Evolutionary conservation across 768 basidiomycete genomes (phyloP).

Genomic region (Rhizopogon rudus): DNA sequence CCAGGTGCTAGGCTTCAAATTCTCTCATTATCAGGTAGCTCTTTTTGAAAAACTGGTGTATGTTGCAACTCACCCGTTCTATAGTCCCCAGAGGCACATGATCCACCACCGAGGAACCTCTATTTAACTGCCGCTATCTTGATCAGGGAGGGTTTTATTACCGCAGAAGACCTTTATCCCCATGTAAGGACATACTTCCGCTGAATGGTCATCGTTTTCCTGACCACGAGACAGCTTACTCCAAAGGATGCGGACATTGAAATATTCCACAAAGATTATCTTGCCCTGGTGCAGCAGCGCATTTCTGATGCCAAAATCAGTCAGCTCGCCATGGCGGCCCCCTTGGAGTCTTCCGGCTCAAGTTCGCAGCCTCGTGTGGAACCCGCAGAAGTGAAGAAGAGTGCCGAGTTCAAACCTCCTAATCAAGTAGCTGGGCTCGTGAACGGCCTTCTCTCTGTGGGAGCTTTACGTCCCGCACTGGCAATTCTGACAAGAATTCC

Average conservation of each 20-base stretch:
- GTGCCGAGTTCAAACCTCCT: constrained; percentile 34
- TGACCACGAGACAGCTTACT: constrained; percentile 44
- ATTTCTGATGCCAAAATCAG: constrained; percentile 67
- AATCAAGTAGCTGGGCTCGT: constrained; percentile 84
- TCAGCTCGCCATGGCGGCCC: constrained; percentile 81
- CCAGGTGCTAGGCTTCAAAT: constrained; percentile 98
- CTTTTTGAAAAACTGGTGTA: background rate
- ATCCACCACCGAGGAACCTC: constrained; percentile 64
- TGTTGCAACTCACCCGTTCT: background rate
- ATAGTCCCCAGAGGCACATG: constrained; percentile 55
- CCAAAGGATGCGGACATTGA: constrained; percentile 79
- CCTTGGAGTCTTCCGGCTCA: constrained; percentile 53
- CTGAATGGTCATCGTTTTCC: constrained; percentile 4
- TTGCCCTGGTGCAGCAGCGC: constrained; percentile 55
- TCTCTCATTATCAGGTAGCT: constrained; percentile 80
- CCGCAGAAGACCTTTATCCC: constrained; percentile 85
- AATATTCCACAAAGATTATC: constrained; percentile 57
- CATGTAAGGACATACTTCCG: constrained; percentile 53
- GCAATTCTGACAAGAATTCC: constrained; percentile 79
- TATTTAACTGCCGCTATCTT: constrained; percentile 82
- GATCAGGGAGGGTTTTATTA: constrained; percentile 85
- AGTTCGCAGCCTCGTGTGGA: constrained; percentile 36
- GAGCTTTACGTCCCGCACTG: constrained; percentile 74
- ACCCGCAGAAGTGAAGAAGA: constrained; percentile 31
- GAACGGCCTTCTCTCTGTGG: constrained; percentile 77